Base-by-base conservation (phyloP, 2,329 filamentous ascomycete species). In the Fusarium piperis region DNA sequence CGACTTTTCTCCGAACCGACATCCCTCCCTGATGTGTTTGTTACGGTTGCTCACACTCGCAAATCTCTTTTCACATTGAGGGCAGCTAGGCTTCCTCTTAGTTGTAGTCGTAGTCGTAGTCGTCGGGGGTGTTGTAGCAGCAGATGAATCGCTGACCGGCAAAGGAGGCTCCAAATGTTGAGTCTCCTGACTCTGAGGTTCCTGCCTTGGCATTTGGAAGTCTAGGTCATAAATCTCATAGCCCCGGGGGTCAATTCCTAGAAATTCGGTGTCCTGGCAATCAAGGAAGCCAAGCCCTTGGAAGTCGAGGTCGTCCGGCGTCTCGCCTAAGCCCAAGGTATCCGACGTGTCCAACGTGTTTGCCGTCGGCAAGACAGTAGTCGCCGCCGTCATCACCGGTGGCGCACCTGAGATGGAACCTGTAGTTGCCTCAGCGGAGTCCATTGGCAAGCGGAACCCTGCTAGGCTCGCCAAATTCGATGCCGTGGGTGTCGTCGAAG, bases 1-100 rank as follows among this genome's bases (percentile, higher is more conserved):
- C 11, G 63, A 67, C 23, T 71, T 73, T 33, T 74, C 68, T n/a
- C 74, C 70, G 28, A 72, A 68, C 4, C 71, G 65, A 41, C 78
- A 80, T 3, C 77, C 78, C 51, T 78, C 72, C 2, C 70, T 74
- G 66, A 75, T 73, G 68, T 80, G 78, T 59, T 80, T 80, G 63
- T 79, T 79, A 26, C 76, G 74, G 58, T 79, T 80, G 64, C 78
- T 77, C 28, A 74, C 62, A 55, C 69, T 80, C 2, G 78, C 76
- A 32, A 80, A 80, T 18, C 64, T 71, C 68, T 79, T 80, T 44
- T 63, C 56, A 38, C 78, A 80, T 12, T 65, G 65, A 2, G 56
- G 35, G 63, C 78, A 80, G 18, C 64, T 46, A 16, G 68, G 18
- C 26, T 60, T 64, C 26, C 64, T 62, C 39, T 64, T 64, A 15